A percentile compares a stretch with the other conserved stretches of the same genome.
Conservation (phyloP, 139 green algal species). For the Pleodorina starrii region DNA sequence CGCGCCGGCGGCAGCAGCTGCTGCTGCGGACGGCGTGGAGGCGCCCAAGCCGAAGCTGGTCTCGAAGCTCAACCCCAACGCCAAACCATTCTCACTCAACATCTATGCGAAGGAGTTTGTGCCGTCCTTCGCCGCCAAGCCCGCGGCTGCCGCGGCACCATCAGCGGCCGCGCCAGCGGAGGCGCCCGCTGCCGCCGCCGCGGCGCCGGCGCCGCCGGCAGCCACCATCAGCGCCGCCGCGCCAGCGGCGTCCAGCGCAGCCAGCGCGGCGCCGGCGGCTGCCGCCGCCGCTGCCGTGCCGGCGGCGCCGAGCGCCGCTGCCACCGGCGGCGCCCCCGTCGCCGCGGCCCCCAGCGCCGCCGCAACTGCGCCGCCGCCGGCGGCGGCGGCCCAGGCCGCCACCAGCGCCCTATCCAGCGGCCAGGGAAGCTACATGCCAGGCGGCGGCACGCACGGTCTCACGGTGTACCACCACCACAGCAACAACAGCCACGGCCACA, state of each 20-base stretch:
- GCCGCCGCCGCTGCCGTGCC: neutral
- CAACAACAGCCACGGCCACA: neutral
- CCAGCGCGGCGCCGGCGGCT: neutral
- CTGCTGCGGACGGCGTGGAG: neutral
- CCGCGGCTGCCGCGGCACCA: neutral
- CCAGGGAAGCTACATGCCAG: constrained; percentile 8
- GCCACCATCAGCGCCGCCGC: neutral
- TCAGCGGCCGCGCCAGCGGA: neutral
- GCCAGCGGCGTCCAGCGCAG: neutral
- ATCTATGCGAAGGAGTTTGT: constrained; percentile 75
- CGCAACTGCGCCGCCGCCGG: neutral
- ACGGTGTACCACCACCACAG: constrained; percentile 19
- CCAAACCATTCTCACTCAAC: constrained; percentile 76
- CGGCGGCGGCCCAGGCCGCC: constrained; percentile 21
- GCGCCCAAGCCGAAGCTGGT: constrained; percentile 22
- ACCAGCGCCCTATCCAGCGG: neutral
- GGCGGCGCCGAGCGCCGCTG: neutral
- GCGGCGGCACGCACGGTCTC: neutral
- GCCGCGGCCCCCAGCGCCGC: too few species aligned
- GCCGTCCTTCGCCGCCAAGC: constrained; percentile 29
- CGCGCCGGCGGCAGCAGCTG: neutral
- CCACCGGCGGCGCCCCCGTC: neutral
- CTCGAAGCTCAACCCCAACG: constrained; percentile 71
- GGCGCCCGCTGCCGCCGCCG: neutral
- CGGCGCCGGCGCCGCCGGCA: neutral